These are phyloP conservation scores for Diplocarpon mali DNA, from an alignment of 2,329 filamentous ascomycete species.

Conservation along the genomic window DNA sequence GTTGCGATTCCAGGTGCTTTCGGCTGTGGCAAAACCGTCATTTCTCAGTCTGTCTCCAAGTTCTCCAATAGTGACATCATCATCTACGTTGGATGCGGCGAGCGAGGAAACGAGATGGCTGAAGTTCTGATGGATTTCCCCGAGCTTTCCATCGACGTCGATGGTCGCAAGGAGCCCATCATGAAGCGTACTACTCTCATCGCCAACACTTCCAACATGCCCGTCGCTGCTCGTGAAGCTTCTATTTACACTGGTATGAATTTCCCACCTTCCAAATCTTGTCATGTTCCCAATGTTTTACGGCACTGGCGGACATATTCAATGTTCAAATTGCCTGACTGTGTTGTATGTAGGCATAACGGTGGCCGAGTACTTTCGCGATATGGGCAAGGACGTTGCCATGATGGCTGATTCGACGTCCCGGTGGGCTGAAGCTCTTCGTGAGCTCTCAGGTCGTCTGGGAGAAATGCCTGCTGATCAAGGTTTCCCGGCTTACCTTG, in stretches of 20 bases:
- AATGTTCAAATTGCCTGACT: too few species aligned
- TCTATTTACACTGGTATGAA: constrained; percentile 80
- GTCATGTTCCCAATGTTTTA: too few species aligned
- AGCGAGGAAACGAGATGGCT: constrained; percentile 98
- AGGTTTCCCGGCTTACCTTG: constrained; percentile 95
- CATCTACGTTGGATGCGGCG: constrained; percentile 85
- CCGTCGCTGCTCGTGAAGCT: constrained; percentile 92
- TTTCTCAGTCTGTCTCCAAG: constrained; percentile 96
- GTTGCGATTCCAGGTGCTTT: constrained; percentile 98
- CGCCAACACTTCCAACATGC: constrained; percentile 99
- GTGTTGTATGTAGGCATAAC: constrained; percentile 1
- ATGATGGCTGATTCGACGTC: constrained; percentile 99
- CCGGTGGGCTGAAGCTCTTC: constrained; percentile 95
- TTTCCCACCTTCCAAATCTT: not conserved
- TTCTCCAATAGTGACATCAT: constrained; percentile 99
- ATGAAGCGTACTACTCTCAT: constrained; percentile 99
- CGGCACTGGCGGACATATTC: too few species aligned
- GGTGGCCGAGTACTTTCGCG: constrained; percentile 85
- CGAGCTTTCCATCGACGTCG: constrained; percentile 87
- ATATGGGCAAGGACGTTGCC: constrained; percentile 92
- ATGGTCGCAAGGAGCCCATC: constrained; percentile 93
- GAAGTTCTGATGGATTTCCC: constrained; percentile 99
- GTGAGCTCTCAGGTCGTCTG: constrained; percentile 96
- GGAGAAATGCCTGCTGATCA: constrained; percentile 99
- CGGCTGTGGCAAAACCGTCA: constrained; percentile 98